These are phyloP conservation scores for Cicer judaicum DNA, from an alignment of 306 rosid species.

Conservation along the genomic window DNA sequence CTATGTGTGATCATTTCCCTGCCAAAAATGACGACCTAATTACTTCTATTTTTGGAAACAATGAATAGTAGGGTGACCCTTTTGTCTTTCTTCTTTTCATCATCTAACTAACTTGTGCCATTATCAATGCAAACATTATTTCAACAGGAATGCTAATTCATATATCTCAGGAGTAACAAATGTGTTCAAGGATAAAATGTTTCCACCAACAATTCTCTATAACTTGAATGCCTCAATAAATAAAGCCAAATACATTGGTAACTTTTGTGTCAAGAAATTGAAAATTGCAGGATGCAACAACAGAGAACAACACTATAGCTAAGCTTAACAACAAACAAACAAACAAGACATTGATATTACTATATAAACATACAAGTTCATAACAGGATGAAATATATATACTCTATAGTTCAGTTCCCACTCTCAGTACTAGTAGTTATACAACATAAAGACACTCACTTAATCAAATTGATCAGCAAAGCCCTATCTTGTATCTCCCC, in stretches of 20 bases:
- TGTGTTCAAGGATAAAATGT: not conserved
- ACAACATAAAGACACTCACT: constrained; percentile 54
- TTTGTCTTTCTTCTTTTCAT: not conserved
- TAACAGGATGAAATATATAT: constrained; percentile 50
- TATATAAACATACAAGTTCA: constrained; percentile 61
- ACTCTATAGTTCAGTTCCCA: constrained; percentile 50
- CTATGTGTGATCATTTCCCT: not conserved
- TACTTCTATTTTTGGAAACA: constrained; percentile 16
- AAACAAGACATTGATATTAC: constrained; percentile 54
- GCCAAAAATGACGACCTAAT: not conserved
- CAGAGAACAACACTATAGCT: constrained; percentile 15
- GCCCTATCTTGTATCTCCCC: constrained; percentile 46
- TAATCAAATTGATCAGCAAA: constrained; percentile 51
- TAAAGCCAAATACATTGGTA: not conserved
- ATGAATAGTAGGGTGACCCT: not conserved
- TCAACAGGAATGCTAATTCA: too few relatives aligned
- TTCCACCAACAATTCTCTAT: not conserved
- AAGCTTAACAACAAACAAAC: constrained; percentile 36
- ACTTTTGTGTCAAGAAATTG: constrained; percentile 10
- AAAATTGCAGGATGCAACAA: constrained; percentile 13
- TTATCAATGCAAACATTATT: too few relatives aligned
- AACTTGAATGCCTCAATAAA: not conserved
- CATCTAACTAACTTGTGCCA: too few relatives aligned
- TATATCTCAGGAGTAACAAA: not conserved
- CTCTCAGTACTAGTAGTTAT: constrained; percentile 51